Conservation (phyloP, 2,329 filamentous ascomycete species). For the Fusarium humuli region DNA sequence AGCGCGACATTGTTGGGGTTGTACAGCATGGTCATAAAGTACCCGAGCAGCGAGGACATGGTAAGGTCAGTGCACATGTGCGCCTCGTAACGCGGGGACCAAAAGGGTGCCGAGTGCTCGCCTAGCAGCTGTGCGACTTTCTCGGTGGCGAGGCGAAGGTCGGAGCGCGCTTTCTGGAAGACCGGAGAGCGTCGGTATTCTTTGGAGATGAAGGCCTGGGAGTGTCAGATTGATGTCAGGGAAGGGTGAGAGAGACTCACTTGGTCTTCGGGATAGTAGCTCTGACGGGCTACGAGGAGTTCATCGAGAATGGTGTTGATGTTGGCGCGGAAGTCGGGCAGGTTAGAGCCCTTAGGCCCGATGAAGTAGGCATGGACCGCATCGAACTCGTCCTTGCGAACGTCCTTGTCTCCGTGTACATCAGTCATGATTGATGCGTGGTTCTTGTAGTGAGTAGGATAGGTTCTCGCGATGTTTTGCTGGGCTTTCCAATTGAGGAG, state of each 20-base stretch:
- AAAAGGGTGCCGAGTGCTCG: constrained; percentile 59
- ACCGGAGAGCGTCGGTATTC: constrained; percentile 50
- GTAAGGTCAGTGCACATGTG: constrained; percentile 60
- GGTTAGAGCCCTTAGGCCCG: constrained; percentile 57
- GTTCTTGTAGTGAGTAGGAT: neutral
- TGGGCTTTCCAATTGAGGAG: too few relatives aligned
- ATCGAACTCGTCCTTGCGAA: constrained; percentile 36
- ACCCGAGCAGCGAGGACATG: constrained; percentile 58
- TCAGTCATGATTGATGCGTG: constrained; percentile 11
- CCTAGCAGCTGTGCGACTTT: constrained; percentile 54
- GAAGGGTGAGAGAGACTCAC: constrained; percentile 19
- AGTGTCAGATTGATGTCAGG: neutral
- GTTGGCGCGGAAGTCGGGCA: constrained; percentile 54
- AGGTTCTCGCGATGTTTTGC: too few relatives aligned
- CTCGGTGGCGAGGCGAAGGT: constrained; percentile 51
- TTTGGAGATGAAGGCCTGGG: constrained; percentile 52
- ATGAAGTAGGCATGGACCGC: constrained; percentile 55
- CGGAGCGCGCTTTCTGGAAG: constrained; percentile 51
- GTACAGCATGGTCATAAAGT: constrained; percentile 63
- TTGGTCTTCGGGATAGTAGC: constrained; percentile 53
- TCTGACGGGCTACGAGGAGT: constrained; percentile 49
- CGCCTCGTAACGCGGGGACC: constrained; percentile 59
- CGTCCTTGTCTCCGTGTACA: neutral
- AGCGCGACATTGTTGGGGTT: constrained; percentile 62
- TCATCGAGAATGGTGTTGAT: constrained; percentile 55